Conservation (phyloP, 257 asterid genomes). For the Oldenlandia corymbosa region DNA sequence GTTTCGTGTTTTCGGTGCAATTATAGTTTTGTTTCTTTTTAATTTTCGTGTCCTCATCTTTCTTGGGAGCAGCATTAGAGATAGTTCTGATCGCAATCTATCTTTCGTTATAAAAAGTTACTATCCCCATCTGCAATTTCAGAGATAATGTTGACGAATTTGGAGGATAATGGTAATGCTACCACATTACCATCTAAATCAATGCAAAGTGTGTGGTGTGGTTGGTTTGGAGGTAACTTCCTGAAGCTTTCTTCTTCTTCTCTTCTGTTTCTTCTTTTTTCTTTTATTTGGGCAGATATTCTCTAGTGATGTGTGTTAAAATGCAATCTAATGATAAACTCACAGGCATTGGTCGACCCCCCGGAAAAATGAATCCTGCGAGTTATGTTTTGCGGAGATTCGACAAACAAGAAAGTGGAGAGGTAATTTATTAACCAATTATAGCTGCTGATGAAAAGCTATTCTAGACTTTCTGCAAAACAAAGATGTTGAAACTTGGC, state of each 20-base stretch:
- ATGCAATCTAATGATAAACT: constrained; percentile 1
- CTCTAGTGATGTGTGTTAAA: neutral
- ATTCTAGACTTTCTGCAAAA: neutral
- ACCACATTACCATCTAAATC: too few species aligned
- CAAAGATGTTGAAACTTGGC: constrained; percentile 9
- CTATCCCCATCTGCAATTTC: neutral
- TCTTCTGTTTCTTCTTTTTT: too few species aligned
- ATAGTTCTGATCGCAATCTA: neutral
- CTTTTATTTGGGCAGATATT: neutral
- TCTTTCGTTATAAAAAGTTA: neutral
- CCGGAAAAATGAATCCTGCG: constrained; percentile 78
- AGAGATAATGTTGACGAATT: neutral
- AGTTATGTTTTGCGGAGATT: constrained; percentile 80
- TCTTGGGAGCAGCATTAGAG: neutral
- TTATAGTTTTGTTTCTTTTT: too few species aligned
- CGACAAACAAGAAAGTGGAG: constrained; percentile 66
- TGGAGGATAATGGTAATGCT: neutral
- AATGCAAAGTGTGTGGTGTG: too few species aligned
- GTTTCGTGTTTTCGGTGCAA: neutral
- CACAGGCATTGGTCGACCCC: constrained; percentile 91
- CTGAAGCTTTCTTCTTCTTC: neutral
- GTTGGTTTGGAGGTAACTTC: constrained; percentile 35
- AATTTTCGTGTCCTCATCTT: too few species aligned
- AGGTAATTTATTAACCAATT: constrained; percentile 36
- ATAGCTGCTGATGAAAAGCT: neutral